Percentiles rank a stretch among this genome's conserved stretches.
phyloP scores from a whole-genome alignment of 2,329 filamentous ascomycete genomes.

The Lachnellula suecica region DNA sequence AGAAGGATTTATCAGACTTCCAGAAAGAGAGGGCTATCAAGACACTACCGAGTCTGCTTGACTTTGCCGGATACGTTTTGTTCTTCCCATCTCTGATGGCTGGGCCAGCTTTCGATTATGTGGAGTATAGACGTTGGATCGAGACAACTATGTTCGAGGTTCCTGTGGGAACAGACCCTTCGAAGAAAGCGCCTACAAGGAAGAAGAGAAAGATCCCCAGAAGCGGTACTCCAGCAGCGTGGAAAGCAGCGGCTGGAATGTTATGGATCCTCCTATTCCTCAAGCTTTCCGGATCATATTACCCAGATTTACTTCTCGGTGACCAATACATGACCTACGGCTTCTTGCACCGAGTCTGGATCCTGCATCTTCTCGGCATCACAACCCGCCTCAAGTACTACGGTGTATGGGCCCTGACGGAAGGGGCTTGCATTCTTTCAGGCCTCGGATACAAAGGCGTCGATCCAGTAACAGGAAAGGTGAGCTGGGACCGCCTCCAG shows the following conservation, averaged over 20 bases:
- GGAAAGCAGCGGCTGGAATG: constrained; percentile 72
- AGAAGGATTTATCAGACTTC: constrained; percentile 77
- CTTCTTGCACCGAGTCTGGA: constrained; percentile 72
- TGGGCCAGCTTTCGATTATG: constrained; percentile 91
- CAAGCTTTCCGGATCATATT: constrained; percentile 67
- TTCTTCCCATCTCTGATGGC: constrained; percentile 92
- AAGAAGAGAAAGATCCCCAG: constrained; percentile 92
- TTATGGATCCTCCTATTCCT: constrained; percentile 80
- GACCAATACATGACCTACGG: constrained; percentile 65
- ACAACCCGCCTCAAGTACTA: constrained; percentile 91
- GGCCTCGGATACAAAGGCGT: constrained; percentile 94
- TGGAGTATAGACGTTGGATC: constrained; percentile 89
- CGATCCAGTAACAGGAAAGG: constrained; percentile 78
- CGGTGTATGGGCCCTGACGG: constrained; percentile 89
- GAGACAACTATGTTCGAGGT: constrained; percentile 93
- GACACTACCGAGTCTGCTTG: constrained; percentile 71
- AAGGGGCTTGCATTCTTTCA: constrained; percentile 90
- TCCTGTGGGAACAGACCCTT: constrained; percentile 75
- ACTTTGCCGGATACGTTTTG: constrained; percentile 87
- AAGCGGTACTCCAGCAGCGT: constrained; percentile 79
- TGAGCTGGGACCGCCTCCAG: constrained; percentile 85
- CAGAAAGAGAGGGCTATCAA: constrained; percentile 81
- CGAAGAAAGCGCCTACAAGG: constrained; percentile 80
- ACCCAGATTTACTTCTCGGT: constrained; percentile 60
- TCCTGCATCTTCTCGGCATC: constrained; percentile 81